Percentiles rank a stretch among this genome's conserved stretches.
These are phyloP conservation scores for Pyricularia sp. DNA, from an alignment of 2,329 filamentous ascomycete species.

Conservation along the genomic window DNA sequence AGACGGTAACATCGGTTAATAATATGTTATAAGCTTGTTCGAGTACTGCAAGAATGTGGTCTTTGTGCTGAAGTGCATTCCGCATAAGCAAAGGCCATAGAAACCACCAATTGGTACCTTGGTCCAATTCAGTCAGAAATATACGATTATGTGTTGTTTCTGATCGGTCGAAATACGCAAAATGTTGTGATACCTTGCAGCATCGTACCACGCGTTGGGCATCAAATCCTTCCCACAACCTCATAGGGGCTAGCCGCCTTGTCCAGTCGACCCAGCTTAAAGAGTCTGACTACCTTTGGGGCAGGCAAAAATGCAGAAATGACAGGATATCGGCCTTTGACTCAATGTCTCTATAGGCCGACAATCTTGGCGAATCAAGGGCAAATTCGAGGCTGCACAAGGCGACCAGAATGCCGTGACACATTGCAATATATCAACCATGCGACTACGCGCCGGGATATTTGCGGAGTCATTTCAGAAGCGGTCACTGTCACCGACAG, in stretches of 20 bases:
- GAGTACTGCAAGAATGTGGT: neutral
- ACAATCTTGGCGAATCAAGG: neutral
- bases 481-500: neutral
- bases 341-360: neutral
- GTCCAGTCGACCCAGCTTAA: neutral
- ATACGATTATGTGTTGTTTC: neutral
- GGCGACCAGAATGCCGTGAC: neutral
- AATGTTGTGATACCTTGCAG: neutral
- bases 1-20: neutral
- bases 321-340: neutral
- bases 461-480: neutral
- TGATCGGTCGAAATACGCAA: neutral
- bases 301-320: neutral
- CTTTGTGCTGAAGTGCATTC: neutral
- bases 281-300: neutral
- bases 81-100: neutral
- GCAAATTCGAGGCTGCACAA: neutral
- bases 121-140: neutral
- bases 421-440: neutral
- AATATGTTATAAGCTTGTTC: neutral
- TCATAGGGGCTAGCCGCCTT: neutral
- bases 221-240: neutral
- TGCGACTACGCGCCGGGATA: neutral
- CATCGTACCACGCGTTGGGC: neutral
- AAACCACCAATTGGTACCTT: neutral